Evolutionary conservation across 1,139 yeast species (phyloP), one percentile per base, ranked within the genome.

Genomic region (Arxiozyma slooffiae): DNA sequence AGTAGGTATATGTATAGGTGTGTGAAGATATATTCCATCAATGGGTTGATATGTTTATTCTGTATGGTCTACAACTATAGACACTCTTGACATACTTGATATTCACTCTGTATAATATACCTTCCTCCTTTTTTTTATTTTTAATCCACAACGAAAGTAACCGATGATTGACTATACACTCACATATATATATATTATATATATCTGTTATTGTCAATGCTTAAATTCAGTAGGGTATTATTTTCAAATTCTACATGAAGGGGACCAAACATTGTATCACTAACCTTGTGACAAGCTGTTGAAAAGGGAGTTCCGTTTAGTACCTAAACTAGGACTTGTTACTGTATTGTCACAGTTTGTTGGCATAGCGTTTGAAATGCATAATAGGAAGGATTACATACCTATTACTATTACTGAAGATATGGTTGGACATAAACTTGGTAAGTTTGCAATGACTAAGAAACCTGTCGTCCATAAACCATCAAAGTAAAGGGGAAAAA

Each of bases 361-460:
- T 38, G 98, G 98, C 7, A 75, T 89, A 54, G 85, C 82, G 63
- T 92, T 92, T 69, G 96, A 92, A 70, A 86, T 92, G 44, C 98
- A 92, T 70, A 92, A 92, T 69, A 98, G 98, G 39, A 86, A 85
- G 68, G 95, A 89, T 58, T 92, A 90, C 65, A 95, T 89, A 47
- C 90, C 89, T 50, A 78, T 92, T 47, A 90, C 84, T 59, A 79
- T 92, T 37, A 80, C 85, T 11, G 97, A 92, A 63, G 95, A 92
- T 60, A 92, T 92, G 98, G 97, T 92, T 57, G 98, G 98, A n/a
- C 80, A 82, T 57, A 92, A 92, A 68, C 73, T 92, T 52, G 98
- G 98, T 2, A 97, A 92, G 67, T 92, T 87, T 71, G 96, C 95
- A 3, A 86, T 92, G 52, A 92, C 98, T 2, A 77, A 96, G 66